Conservation (phyloP, 2,329 filamentous ascomycete genomes). For the Calonectria pteridis region DNA sequence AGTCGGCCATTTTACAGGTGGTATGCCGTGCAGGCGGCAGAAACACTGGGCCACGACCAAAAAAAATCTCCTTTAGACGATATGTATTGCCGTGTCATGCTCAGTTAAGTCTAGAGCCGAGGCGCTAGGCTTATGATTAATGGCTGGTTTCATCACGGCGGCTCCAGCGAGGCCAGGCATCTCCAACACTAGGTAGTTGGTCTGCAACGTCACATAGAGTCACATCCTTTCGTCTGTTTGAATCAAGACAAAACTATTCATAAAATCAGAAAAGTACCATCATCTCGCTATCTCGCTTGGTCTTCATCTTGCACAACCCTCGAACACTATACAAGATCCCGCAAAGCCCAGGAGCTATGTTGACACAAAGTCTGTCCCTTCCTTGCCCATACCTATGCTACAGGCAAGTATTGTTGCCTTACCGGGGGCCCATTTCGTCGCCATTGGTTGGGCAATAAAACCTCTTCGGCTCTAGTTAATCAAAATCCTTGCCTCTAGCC, state of each 20-base stretch:
- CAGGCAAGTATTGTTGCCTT: constrained; percentile 8
- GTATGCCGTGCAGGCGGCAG: constrained; percentile 16
- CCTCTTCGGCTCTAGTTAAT: constrained; percentile 17
- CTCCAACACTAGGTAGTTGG: constrained; percentile 18
- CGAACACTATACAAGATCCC: constrained; percentile 31
- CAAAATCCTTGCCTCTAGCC: constrained; percentile 30
- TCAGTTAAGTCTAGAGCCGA: constrained; percentile 24
- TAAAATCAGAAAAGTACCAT: constrained; percentile 38
- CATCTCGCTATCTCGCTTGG: constrained; percentile 34
- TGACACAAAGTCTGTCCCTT: constrained; percentile 23
- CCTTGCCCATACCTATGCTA: constrained; percentile 12
- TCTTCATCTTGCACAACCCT: constrained; percentile 25
- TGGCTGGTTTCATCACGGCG: not conserved
- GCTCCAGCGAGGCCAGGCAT: constrained; percentile 15
- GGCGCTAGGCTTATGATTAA: constrained; percentile 1
- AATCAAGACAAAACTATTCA: constrained; percentile 41
- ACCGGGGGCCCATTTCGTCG: constrained; percentile 13
- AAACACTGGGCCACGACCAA: not conserved
- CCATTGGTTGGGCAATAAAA: constrained; percentile 22
- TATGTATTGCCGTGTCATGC: constrained; percentile 24
- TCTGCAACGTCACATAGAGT: constrained; percentile 22
- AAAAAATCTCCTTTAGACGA: not conserved
- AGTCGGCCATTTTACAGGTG: constrained; percentile 7
- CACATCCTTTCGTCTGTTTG: constrained; percentile 22
- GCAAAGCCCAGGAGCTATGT: constrained; percentile 24